Conservation (phyloP, 2,329 filamentous ascomycete genomes). For the Conoideocrella luteorostrata region DNA sequence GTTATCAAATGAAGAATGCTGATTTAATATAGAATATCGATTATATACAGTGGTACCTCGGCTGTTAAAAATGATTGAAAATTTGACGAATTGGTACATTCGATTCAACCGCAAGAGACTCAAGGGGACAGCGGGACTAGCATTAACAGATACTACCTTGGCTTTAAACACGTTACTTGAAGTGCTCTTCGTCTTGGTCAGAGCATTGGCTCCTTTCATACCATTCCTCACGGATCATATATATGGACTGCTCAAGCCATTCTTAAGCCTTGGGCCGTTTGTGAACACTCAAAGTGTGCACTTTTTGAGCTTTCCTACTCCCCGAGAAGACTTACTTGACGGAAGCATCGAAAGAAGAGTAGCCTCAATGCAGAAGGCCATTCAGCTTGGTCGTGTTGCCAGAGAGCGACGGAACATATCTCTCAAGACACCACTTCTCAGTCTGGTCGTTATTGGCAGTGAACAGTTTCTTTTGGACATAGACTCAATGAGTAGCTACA, state of each 20-base stretch:
- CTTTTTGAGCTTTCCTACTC: slow-evolving; percentile 77
- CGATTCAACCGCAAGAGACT: slow-evolving; percentile 78
- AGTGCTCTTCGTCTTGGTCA: slow-evolving; percentile 75
- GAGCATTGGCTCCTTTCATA: slow-evolving; percentile 79
- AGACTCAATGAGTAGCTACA: slow-evolving; percentile 53
- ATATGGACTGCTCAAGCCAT: slow-evolving; percentile 60
- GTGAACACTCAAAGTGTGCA: slow-evolving; percentile 75
- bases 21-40: slow-evolving; percentile 48
- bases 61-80: slow-evolving; percentile 70
- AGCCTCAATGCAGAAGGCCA: slow-evolving; percentile 80
- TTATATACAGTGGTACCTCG: slow-evolving; percentile 80
- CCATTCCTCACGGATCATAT: slow-evolving; percentile 79
- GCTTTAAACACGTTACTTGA: slow-evolving; percentile 85
- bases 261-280: too few species aligned
- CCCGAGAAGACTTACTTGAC: slow-evolving; percentile 76
- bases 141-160: slow-evolving; percentile 68
- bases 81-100: slow-evolving; percentile 90
- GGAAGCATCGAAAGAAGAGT: slow-evolving; percentile 72
- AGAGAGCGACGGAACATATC: slow-evolving; percentile 72
- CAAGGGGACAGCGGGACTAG: slow-evolving; percentile 52
- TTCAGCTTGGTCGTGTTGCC: slow-evolving; percentile 73
- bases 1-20: too few species aligned
- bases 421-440: slow-evolving; percentile 78
- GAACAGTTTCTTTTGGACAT: slow-evolving; percentile 69
- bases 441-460: slow-evolving; percentile 74